Conservation (phyloP, 768 basidiomycete genomes). For the Naganishia randhawae region DNA sequence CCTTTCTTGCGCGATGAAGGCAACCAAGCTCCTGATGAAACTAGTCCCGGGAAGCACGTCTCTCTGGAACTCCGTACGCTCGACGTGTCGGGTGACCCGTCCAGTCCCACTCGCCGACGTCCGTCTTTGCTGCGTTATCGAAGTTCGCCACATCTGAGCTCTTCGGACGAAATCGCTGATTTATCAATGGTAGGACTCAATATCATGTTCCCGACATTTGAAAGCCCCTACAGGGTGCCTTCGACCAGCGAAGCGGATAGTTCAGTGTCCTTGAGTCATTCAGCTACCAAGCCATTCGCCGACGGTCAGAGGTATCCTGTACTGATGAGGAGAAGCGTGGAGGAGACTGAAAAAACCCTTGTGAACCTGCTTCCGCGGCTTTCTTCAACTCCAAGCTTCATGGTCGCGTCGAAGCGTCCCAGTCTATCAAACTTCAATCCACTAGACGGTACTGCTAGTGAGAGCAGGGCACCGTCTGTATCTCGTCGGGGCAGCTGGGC, state of each 20-base stretch:
- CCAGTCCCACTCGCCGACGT: constrained; percentile 14
- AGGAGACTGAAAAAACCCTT: background rate
- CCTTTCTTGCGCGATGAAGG: background rate
- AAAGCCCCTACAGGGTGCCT: background rate
- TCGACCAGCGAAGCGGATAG: background rate
- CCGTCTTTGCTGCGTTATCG: constrained; percentile 3
- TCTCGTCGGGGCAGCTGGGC: constrained; percentile 18
- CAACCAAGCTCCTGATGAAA: background rate
- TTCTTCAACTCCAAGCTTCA: background rate
- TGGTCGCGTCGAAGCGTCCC: background rate
- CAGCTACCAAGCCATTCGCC: too few species aligned
- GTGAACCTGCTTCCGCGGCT: constrained; percentile 7
- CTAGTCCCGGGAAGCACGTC: background rate
- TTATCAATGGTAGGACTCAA: too few species aligned
- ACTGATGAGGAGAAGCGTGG: constrained; percentile 7
- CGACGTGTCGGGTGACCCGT: background rate
- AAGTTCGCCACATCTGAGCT: constrained; percentile 9
- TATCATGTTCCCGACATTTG: background rate
- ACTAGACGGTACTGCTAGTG: background rate
- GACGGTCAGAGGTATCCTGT: background rate
- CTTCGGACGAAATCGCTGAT: background rate
- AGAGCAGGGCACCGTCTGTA: background rate
- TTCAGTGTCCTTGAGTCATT: too few species aligned
- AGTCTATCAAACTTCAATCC: background rate
- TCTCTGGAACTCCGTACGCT: background rate